Base-by-base conservation (phyloP, 1,284 basidiomycete species). In the Ustilago xerochloae region DNA sequence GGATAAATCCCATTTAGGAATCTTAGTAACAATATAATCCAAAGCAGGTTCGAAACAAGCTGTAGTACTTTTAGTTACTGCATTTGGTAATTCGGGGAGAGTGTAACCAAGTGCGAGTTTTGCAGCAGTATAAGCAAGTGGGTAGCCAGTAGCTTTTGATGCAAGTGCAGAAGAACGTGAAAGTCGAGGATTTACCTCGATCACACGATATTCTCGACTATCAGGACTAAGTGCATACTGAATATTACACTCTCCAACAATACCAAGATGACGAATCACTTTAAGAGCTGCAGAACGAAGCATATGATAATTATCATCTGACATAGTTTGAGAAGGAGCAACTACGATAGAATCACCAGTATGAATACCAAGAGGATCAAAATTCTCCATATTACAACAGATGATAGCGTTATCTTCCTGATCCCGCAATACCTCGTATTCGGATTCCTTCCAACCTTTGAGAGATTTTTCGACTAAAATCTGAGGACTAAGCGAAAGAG, bases 341-440 rank as follows among this genome's bases (percentile, higher is more conserved):
- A 99, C 94, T 83, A 99, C 97, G 82, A 99, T 99, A n/a, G 96
- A 99, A 85, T 99, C 97, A 82, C 97, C 97, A n/a, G 97, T 99
- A 86, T 99, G 97, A 41, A 94, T 98, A 75, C 97, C 97, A 68
- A 99, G 91, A 20, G 97, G 97, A 84, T 99, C 97, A 80, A 99
- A 99, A 87, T 99, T 99, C 87, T 97, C 93, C 93, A 94, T 94
- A 86, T 95, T 95, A 86, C 93, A 96, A 86, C 93, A 95, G 81
- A 95, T 95, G 84, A 95, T 93, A 10, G 93, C 79, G 63, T 82
- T 84, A 80, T 99, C 94, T 55, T 93, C 93, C 78, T 90, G 94
- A 85, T 99, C 97, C 71, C 97, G 92, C 79, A 99, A 95, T 60
- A 99, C 97, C 86, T 99, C 97, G 83, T 99, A 99, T 86, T 99